Base-by-base conservation (phyloP, 192 early-diverging fungal species). In the Linnemannia elongata region DNA sequence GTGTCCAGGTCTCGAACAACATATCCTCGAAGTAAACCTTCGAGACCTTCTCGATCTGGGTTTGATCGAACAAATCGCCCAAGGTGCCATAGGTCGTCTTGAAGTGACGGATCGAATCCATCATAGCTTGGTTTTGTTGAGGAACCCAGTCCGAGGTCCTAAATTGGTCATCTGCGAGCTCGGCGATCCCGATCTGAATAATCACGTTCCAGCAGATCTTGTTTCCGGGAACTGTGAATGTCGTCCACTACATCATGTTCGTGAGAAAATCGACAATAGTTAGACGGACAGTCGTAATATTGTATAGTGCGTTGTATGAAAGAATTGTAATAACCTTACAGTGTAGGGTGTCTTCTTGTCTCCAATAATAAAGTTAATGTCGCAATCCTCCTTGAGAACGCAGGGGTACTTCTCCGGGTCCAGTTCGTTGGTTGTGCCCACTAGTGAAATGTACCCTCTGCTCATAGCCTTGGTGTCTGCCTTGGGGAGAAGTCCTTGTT, bases 161-260 rank as follows among this genome's bases (percentile, higher is more conserved):
- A 49, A 82, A 60, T 22, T 27, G 9, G 22, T 70, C 80, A 0
- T 76, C 74, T 30, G 49, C 63, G 20, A 47, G 7, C 7, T 60
- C 57, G 54, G 22, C 18, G 6, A 60, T 27, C 1, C 57, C 42
- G 24, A 82, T 10, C 38, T 82, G 80, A 0, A 57, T 22, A 27
- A 82, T 41, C 2, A 75, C 74, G 60, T 82, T 71, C 80, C 80
- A 82, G 20, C 74, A 82, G 10, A 82, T 76, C 24, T 42, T 75
- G 38, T 82, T 75, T 27, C 39, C 80, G 5, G 80, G 74, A 10
- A 49, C 69, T 13, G 35, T 41, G 33, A 76, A 66, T 8, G 52
- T 57, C 30, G 54, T 70, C 80, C 80, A 82, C 80, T 80, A 57
- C n/a, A n/a, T n/a, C n/a, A n/a, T n/a, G n/a, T n/a, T n/a, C n/a